Evolutionary conservation across 805 yeast genomes (phyloP).

Genomic region (Tetrapisispora nanseiensis): DNA sequence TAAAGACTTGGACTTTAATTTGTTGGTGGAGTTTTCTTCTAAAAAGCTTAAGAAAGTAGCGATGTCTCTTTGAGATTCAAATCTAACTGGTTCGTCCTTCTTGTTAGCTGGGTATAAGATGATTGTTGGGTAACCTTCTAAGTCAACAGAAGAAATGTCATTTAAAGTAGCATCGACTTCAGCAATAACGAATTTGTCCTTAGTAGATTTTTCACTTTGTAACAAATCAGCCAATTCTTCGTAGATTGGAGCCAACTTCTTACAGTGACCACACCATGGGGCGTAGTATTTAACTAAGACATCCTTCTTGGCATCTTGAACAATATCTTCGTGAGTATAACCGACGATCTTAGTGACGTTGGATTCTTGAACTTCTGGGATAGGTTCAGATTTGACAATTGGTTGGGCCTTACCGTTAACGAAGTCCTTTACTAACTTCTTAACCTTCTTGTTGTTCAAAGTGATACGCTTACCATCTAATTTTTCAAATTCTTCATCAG

Average conservation of each 20-base stretch:
- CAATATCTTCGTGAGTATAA: constrained; percentile 63
- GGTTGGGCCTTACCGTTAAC: constrained; percentile 58
- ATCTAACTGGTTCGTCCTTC: constrained; percentile 54
- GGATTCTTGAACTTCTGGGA: constrained; percentile 74
- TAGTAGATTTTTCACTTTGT: constrained; percentile 39
- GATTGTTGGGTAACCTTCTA: constrained; percentile 88
- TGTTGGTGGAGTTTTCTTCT: constrained; percentile 53
- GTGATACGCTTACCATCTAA: constrained; percentile 18
- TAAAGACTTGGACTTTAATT: constrained; percentile 40
- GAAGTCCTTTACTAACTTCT: constrained; percentile 54
- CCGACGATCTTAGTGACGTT: constrained; percentile 74
- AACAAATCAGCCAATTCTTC: constrained; percentile 75
- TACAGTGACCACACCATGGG: constrained; percentile 97
- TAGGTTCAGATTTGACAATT: constrained; percentile 71
- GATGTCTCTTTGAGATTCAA: constrained; percentile 62
- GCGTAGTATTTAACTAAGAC: constrained; percentile 88
- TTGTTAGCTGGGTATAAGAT: constrained; percentile 83
- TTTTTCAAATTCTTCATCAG: constrained; percentile 23
- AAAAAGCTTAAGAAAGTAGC: constrained; percentile 64
- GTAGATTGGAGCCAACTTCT: constrained; percentile 78
- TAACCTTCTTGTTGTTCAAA: constrained; percentile 45
- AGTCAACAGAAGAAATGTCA: constrained; percentile 66
- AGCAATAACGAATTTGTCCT: constrained; percentile 60
- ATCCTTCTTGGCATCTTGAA: constrained; percentile 50
- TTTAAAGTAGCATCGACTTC: constrained; percentile 83